Base-by-base conservation (phyloP, 2,329 filamentous ascomycete species). In the Zalaria sp. region DNA sequence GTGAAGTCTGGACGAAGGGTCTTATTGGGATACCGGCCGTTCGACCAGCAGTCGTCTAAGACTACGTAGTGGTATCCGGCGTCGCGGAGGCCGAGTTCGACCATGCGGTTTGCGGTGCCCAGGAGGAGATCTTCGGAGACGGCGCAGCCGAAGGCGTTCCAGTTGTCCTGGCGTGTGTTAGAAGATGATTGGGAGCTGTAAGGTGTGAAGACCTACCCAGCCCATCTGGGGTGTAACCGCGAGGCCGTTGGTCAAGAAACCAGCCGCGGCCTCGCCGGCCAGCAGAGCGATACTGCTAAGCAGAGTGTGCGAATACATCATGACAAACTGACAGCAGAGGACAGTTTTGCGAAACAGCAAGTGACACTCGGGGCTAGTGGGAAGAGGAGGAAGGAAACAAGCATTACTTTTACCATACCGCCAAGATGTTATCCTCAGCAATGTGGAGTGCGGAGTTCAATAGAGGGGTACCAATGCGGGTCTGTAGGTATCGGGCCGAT, bases 31-130 rank as follows among this genome's bases (percentile, higher is more conserved):
- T 62, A 62, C 8, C 70, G 60, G 27, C 66, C 67, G 34, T 57
- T 51, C 8, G 59, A 62, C 71, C 71, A 73, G 53, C 69, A 72
- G 48, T 74, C 71, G 47, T 74, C 71, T 1, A 73, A 57, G 32
- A 69, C 57, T 35, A 72, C 63, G 47, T 73, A 71, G 43, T 69
- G 56, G 50, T 72, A 72, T 27, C 68, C 68, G 5, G 65, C 47
- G 45, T 71, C 68, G 28, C 66, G 59, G 29, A 72, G 52, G 4
- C 69, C 69, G 37, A 59, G 57, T 28, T 65, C 55, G 11, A 69
- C 54, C 42, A 72, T 60, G 37, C 63, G 53, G 31, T 63, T 55
- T 0, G 69, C 68, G 0, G 69, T 70, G 5, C 57, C 59, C 40
- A 72, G 53, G 32, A 72, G 54, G 38, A 69, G 57, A 10, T 58